Conservation (phyloP, 1,284 basidiomycete genomes). For the Ganoderma boninense region DNA sequence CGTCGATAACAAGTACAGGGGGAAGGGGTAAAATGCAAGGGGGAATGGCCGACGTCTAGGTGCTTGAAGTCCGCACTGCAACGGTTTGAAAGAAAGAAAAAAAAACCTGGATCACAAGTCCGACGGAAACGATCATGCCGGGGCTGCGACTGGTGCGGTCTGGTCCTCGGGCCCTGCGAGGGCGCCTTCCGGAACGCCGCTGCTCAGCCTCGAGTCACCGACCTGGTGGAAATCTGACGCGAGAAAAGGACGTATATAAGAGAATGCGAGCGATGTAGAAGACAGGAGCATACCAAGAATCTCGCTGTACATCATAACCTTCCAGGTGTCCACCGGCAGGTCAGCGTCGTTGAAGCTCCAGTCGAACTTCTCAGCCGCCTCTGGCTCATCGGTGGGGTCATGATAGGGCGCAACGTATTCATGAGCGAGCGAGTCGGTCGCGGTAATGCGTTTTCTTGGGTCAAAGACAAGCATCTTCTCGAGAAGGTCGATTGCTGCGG, state of each 20-base stretch:
- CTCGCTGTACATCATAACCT: slow-evolving; percentile 98
- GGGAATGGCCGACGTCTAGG: slow-evolving; percentile 1
- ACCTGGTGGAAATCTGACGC: slow-evolving; percentile 79
- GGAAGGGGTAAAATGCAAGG: neutral
- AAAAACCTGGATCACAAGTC: slow-evolving; percentile 5
- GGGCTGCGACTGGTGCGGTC: slow-evolving; percentile 24
- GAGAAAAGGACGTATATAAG: slow-evolving; percentile 7
- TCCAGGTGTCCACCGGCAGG: slow-evolving; percentile 98
- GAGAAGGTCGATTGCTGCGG: slow-evolving; percentile 89
- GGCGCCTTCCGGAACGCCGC: slow-evolving; percentile 65
- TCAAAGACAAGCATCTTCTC: slow-evolving; percentile 99
- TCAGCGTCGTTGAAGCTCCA: slow-evolving; percentile 99
- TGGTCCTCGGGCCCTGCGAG: slow-evolving; percentile 66
- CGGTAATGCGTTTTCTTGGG: slow-evolving; percentile 95
- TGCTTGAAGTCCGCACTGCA: slow-evolving; percentile 9
- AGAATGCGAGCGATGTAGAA: neutral
- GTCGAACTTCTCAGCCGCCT: slow-evolving; percentile 94
- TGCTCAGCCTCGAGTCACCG: slow-evolving; percentile 54
- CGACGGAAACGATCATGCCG: slow-evolving; percentile 16
- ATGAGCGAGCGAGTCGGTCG: slow-evolving; percentile 90
- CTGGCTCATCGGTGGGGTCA: slow-evolving; percentile 98
- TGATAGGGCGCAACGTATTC: slow-evolving; percentile 98
- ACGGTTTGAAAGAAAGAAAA: slow-evolving; percentile 5
- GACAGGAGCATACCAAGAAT: slow-evolving; percentile 77
- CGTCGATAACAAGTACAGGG: neutral